Evolutionary conservation across 75 land plant genomes (phyloP).

Genomic region (Chamaecyparis obtusa): DNA sequence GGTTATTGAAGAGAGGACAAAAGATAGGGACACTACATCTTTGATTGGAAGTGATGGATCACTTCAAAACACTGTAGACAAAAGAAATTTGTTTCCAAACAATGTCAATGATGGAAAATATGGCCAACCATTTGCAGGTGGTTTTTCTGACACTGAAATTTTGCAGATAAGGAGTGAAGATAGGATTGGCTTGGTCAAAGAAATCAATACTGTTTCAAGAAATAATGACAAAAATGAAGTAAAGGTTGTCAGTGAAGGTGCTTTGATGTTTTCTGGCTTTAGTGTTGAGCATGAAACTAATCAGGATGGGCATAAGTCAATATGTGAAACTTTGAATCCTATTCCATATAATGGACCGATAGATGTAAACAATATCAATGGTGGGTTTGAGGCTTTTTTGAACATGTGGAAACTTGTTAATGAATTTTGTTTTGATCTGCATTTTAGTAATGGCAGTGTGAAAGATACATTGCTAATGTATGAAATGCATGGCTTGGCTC

Average conservation of each 20-base stretch:
- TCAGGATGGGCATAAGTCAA: neutral
- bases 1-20: neutral
- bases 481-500: constrained; percentile 87
- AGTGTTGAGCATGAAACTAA: neutral
- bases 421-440: constrained; percentile 85
- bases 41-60: neutral
- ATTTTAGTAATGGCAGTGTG: constrained; percentile 50
- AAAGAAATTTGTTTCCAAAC: neutral
- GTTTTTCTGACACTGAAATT: neutral
- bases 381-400: constrained; percentile 77
- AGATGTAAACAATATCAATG: constrained; percentile 54
- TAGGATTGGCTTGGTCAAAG: neutral
- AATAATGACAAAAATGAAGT: neutral
- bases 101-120: neutral
- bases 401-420: constrained; percentile 51
- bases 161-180: neutral
- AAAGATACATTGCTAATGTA: constrained; percentile 25
- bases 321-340: neutral
- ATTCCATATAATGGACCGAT: constrained; percentile 54
- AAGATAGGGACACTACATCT: neutral
- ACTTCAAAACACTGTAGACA: constrained; percentile 1
- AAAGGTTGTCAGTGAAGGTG: neutral
- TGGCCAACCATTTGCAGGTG: neutral
- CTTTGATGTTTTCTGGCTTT: constrained; percentile 11
- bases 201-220: neutral